Evolutionary conservation across 1,284 basidiomycete genomes (phyloP), one percentile per base, ranked within the genome.

Genomic region (Xerocomus cyaneibrunnescens): DNA sequence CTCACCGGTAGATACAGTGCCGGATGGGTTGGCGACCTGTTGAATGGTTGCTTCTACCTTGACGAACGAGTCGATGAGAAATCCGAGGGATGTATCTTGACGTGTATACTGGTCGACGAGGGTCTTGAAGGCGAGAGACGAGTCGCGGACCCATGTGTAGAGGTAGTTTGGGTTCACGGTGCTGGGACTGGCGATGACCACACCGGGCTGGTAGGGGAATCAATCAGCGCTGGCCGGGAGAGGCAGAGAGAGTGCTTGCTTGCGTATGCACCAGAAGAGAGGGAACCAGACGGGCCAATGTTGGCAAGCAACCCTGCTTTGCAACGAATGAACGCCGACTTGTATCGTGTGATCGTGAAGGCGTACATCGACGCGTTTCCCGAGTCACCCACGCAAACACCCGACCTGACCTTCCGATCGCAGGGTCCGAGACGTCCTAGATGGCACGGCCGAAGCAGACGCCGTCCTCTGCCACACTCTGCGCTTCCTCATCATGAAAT

Each of bases 391-490:
- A 89, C 90, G 0, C 80, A 88, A 73, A 9, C 7, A 9, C 4
- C 10, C 25, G 9, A 27, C 17, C n/a, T n/a, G 5, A n/a, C 23
- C 22, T 6, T n/a, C 17, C 2, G 1, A n/a, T 38, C 27, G 4
- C 38, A 94, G 93, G 94, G 88, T 98, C 0, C 81, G 87, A 58
- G 89, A 95, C 58, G 92, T 99, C 50, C 76, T 98, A 7, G 78
- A 80, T 0, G 92, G 94, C 19, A 73, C 74, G 27, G 88, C 91
- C 17, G 95, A 99, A 69, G 78, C 81, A 17, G 83, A 90, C 8
- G 19, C 34, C 5, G n/a, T 70, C 21, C 49, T 69, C 25, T 57
- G 38, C 5, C 59, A 59, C 9, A 57, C 62, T 6, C 23, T 50
- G 0, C 44, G 16, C 9, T 98, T 92, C 64, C 66, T 98, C 45